Evolutionary conservation across 805 yeast species (phyloP).

Genomic region (Candida montana): DNA sequence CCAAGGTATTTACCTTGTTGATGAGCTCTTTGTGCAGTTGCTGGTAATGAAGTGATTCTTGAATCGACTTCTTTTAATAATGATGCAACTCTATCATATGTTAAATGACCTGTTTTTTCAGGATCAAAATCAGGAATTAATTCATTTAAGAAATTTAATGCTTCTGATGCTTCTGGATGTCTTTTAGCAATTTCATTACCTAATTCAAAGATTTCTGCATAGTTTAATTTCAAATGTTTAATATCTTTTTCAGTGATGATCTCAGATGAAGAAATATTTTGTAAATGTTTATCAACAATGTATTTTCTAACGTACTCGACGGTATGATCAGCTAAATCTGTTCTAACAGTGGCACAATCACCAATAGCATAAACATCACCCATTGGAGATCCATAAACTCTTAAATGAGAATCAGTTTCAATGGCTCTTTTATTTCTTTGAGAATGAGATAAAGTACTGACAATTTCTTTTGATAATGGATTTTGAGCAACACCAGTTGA

Average conservation of each 20-base stretch:
- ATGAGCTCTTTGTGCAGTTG: conserved; percentile 69
- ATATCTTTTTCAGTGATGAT: conserved; percentile 48
- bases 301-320: conserved; percentile 44
- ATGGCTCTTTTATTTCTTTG: conserved; percentile 67
- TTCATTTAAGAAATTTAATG: conserved; percentile 44
- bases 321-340: conserved; percentile 52
- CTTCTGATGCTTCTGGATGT: conserved; percentile 56
- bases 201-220: conserved; percentile 43
- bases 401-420: conserved; percentile 67
- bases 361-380: conserved; percentile 72
- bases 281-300: conserved; percentile 37
- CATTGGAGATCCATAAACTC: conserved; percentile 62
- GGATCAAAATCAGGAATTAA: conserved; percentile 48
- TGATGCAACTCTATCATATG: conserved; percentile 45
- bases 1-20: conserved; percentile 69
- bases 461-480: conserved; percentile 54
- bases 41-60: conserved; percentile 62
- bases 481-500: conserved; percentile 71
- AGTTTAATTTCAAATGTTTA: conserved; percentile 41
- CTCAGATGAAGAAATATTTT: conserved; percentile 28
- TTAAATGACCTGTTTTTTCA: conserved; percentile 42
- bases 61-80: conserved; percentile 52
- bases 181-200: conserved; percentile 42
- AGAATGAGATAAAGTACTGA: conserved; percentile 36
- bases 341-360: conserved; percentile 63